A percentile compares a stretch with the other conserved stretches of the same genome.
Conservation (phyloP, 169 alveolate genomes). For the Amoebophrya sp. region DNA sequence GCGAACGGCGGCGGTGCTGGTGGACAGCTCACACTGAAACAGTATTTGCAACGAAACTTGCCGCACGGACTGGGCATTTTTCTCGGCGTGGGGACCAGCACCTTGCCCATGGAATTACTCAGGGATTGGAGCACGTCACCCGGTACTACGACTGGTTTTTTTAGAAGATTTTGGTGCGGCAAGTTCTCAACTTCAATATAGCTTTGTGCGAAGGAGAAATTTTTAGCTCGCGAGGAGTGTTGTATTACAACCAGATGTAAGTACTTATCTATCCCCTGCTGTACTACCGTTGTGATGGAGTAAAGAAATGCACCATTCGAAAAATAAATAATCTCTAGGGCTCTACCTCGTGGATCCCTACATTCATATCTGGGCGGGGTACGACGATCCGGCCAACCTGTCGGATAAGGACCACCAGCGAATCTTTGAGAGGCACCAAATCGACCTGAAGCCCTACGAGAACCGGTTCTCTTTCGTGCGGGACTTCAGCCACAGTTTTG, state of each 20-base stretch:
- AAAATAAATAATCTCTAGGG: too few species aligned
- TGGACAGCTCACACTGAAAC: background rate
- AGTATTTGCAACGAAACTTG: background rate
- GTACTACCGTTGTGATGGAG: too few species aligned
- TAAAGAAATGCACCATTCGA: too few species aligned
- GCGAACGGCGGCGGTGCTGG: too few species aligned
- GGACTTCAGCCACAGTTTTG: background rate
- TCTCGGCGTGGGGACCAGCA: background rate
- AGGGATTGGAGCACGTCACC: slow-evolving; percentile 13
- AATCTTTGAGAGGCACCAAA: background rate
- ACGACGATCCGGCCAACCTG: background rate
- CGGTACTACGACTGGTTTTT: background rate
- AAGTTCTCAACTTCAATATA: too few species aligned
- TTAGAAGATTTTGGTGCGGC: background rate
- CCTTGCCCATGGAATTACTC: background rate
- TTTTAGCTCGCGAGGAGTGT: too few species aligned
- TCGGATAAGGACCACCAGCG: background rate
- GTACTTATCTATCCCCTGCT: too few species aligned
- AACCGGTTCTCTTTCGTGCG: background rate
- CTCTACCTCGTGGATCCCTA: background rate
- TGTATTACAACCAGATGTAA: too few species aligned
- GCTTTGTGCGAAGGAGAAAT: too few species aligned
- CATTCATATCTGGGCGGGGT: slow-evolving; percentile 6
- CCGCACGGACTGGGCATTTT: slow-evolving; percentile 11
- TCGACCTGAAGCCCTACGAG: background rate